Conservation (phyloP, 306 rosid genomes). For the Dryas alaskensis region DNA sequence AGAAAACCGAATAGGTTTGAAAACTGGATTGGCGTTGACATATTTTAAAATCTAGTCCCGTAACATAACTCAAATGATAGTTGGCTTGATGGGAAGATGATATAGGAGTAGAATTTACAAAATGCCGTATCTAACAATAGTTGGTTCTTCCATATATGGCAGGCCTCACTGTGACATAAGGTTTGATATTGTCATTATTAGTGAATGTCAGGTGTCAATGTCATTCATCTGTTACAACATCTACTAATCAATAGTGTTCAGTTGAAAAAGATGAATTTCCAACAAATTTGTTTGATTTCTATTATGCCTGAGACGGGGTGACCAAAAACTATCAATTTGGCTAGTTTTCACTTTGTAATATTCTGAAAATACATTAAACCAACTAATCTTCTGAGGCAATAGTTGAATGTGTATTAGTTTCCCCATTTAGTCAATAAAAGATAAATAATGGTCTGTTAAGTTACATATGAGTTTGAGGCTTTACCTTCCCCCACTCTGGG, state of each 20-base stretch:
- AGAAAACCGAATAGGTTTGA: too few species aligned
- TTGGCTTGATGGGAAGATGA: too few species aligned
- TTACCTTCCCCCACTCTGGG: conserved; percentile 4
- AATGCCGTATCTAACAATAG: too few species aligned
- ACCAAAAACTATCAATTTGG: not conserved
- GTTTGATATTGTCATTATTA: conserved; percentile 1
- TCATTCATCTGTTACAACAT: not conserved
- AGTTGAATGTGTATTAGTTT: not conserved
- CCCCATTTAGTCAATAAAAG: not conserved
- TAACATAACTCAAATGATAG: too few species aligned
- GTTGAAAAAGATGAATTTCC: conserved; percentile 4
- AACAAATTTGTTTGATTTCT: not conserved
- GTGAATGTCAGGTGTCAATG: not conserved
- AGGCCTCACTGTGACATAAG: too few species aligned
- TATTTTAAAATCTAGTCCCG: too few species aligned
- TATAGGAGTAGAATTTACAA: too few species aligned
- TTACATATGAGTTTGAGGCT: conserved; percentile 1
- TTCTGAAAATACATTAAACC: not conserved
- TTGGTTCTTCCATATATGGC: too few species aligned
- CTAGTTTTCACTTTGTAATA: not conserved
- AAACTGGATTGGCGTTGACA: too few species aligned
- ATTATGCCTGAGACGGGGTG: not conserved
- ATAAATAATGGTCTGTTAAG: not conserved
- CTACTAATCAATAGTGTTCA: not conserved
- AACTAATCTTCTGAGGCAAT: conserved; percentile 1